A percentile compares a stretch with the other conserved stretches of the same genome.
Conservation (phyloP, 352 stramenopile species). For the Phytopythium helicoides region DNA sequence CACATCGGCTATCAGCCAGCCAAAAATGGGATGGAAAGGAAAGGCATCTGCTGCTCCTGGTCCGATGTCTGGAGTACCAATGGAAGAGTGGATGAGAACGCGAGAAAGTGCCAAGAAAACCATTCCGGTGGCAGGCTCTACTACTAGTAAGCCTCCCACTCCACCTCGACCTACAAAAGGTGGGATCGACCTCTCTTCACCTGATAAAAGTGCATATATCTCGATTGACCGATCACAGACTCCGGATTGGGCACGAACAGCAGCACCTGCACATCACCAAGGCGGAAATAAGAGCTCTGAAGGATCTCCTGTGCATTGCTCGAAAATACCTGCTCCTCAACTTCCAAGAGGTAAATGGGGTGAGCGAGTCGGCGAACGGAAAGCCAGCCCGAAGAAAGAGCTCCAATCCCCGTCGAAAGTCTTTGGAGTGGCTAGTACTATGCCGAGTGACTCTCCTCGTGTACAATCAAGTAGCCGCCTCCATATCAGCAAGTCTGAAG, state of each 20-base stretch:
- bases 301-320: background rate
- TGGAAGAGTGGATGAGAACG: slow-evolving; percentile 78
- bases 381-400: no score
- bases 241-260: slow-evolving; percentile 54
- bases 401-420: no score
- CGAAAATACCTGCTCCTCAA: slow-evolving; percentile 1
- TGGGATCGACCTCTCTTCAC: background rate
- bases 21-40: slow-evolving; percentile 38
- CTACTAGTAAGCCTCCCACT: background rate
- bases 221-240: slow-evolving; percentile 57
- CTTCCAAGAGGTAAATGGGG: slow-evolving; percentile 18
- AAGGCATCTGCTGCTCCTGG: slow-evolving; percentile 42
- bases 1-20: background rate
- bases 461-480: no score
- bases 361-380: background rate
- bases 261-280: slow-evolving; percentile 1
- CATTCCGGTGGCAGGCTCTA: slow-evolving; percentile 18
- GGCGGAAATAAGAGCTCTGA: background rate
- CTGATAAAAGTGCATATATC: slow-evolving; percentile 9
- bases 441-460: no score
- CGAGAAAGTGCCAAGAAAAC: slow-evolving; percentile 50
- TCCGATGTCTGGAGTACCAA: slow-evolving; percentile 47
- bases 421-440: no score
- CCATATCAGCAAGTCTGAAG: background rate
- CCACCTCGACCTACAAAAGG: no score